Base-by-base conservation (phyloP, 345 rosid species). In the Brassica incana region DNA sequence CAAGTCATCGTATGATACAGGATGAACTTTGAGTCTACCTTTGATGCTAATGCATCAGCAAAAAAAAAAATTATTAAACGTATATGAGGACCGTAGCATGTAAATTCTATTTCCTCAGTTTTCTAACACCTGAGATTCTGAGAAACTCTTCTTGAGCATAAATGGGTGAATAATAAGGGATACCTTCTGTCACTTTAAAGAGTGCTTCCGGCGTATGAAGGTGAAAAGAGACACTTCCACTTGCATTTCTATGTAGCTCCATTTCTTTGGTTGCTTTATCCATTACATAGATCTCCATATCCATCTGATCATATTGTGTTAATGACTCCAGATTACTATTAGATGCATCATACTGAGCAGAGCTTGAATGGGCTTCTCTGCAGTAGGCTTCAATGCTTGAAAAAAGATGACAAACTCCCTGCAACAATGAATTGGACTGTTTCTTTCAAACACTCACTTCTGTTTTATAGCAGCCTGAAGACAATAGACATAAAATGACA, bases 371-470 rank as follows among this genome's bases (percentile, higher is more conserved):
- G 14, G 84, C 87, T 78, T 93, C 92, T 77, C 86, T 91, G 77
- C 92, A 78, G 79, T 95, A 95, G 52, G 59, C 78, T 77, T 88
- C 90, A 73, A 93, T 84, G 81, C 86, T 88, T 70, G 89, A 84
- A 84, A 91, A 85, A 77, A 95, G 96, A 84, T 93, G 96, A 83
- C 98, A 95, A 35, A 86, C 88, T 69, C 90, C 96, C 98, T 95
- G 89, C 84, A 87, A 40, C 52, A 30, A 40, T 69, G 54, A 48
- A 78, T 67, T n/a, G 20, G 56, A 59, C 1, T 33, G 2, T 48
- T 29, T 52, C 65, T 50, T 54, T 30, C 3, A 59, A 27, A 60
- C 29, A 75, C 32, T 54, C 29, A 73, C 68, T 65, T 67, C 73
- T 29, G 38, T 76, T 80, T 59, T 33, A 33, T 4, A 23, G 70